Percentiles rank a stretch among this genome's conserved stretches.
phyloP scores from a whole-genome alignment of 2,329 filamentous ascomycete species.

The Dryadomyces quercus-mongolicae region DNA sequence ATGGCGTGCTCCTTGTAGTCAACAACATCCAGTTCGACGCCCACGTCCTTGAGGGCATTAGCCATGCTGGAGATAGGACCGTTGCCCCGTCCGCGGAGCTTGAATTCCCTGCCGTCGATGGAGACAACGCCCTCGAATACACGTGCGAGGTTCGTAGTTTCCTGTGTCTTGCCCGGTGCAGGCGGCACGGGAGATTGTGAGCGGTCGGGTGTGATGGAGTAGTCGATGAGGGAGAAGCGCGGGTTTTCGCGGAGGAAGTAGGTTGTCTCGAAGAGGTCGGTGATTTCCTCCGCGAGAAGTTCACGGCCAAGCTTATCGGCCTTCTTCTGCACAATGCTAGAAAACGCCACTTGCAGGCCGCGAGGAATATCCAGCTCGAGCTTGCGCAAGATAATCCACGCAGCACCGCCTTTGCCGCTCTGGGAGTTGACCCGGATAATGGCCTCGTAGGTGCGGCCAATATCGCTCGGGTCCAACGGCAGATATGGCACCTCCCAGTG shows the following conservation, averaged over 20 bases:
- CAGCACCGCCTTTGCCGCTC: conserved; percentile 84
- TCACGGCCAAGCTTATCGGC: conserved; percentile 76
- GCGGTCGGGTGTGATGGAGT: conserved; percentile 78
- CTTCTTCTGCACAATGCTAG: conserved; percentile 69
- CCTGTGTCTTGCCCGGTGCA: conserved; percentile 55
- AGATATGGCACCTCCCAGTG: conserved; percentile 84
- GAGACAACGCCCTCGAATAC: conserved; percentile 76
- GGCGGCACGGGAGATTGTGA: conserved; percentile 61
- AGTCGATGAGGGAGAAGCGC: conserved; percentile 78
- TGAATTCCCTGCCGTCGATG: conserved; percentile 69
- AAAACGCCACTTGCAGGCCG: conserved; percentile 84
- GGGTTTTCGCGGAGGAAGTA: conserved; percentile 80
- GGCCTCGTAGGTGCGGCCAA: conserved; percentile 93
- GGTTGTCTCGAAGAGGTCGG: conserved; percentile 72
- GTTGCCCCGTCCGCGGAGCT: conserved; percentile 70
- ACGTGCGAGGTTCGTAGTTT: conserved; percentile 66
- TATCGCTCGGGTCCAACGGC: conserved; percentile 83
- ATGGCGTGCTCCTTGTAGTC: conserved; percentile 97
- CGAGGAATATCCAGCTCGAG: conserved; percentile 87
- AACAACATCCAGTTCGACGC: conserved; percentile 78
- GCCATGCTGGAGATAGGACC: conserved; percentile 84
- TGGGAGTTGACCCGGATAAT: conserved; percentile 97
- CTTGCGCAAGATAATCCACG: conserved; percentile 84
- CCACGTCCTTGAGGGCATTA: conserved; percentile 61
- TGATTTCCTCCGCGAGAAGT: conserved; percentile 73